Base-by-base conservation (phyloP, 2,329 filamentous ascomycete genomes). In the Hymenoscyphus infarciens region DNA sequence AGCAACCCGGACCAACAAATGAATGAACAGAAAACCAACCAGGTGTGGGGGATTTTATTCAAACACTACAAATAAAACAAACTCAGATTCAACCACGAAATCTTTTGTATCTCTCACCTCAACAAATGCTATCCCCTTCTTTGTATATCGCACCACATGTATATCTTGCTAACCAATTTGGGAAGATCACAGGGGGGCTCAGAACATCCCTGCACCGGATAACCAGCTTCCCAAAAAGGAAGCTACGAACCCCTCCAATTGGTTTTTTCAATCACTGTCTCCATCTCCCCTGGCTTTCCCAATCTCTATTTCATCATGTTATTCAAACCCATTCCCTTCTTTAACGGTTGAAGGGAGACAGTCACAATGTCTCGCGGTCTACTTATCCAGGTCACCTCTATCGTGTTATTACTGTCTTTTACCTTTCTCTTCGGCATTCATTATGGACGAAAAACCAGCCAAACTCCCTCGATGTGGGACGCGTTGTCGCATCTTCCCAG, bases 381-480 rank as follows among this genome's bases (percentile, higher is more conserved):
- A 13, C 19, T 49, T n/a, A 49, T 49, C 19, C 45, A 49, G 45
- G 13, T 49, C 19, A 13, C 45, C 22, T 49, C 45, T 5, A 22
- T 49, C 45, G 19, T 19, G n/a, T 5, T 56, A 31, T 16, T 56
- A 19, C 16, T 35, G 15, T 56, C 53, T n/a, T 31, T 27, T 31
- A 56, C 53, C 22, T 56, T 56, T n/a, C 27, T 56, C 31, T 31
- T 56, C 53, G 53, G 53, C 53, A 56, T 56, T 25, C 27, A 56
- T 35, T 56, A 56, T 56, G 53, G 53, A 56, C 27, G 53, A 31
- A 16, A n/a, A 31, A 56, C 53, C 53, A 56, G 53, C 31, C 53
- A n/a, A 10, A 27, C 10, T 8, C 31, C 53, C 3, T 35, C 53
- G 7, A 56, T 56, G 27, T 56, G 53, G 53, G 53, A 56, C 27